These are phyloP conservation scores for Saccharomycopsis fibuligera DNA, from an alignment of 805 yeast species.

Conservation along the genomic window DNA sequence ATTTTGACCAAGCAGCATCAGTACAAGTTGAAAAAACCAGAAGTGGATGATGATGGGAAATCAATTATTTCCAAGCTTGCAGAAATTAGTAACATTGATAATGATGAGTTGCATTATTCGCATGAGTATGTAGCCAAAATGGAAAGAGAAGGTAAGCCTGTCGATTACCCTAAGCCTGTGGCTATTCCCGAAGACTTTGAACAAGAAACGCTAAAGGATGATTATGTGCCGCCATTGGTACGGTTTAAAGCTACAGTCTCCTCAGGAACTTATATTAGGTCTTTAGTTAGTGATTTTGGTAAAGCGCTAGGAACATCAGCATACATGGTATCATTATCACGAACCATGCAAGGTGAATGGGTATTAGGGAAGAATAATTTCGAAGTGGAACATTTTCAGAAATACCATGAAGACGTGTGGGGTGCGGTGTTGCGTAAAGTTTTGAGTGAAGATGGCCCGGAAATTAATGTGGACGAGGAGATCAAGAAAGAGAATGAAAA, in stretches of 20 bases:
- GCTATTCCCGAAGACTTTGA: slow-evolving; percentile 29
- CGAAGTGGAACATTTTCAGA: slow-evolving; percentile 56
- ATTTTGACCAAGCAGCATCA: slow-evolving; percentile 50
- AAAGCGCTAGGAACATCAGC: slow-evolving; percentile 74
- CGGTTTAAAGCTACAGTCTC: slow-evolving; percentile 77
- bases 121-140: slow-evolving; percentile 43
- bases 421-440: slow-evolving; percentile 53
- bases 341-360: slow-evolving; percentile 83
- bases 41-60: slow-evolving; percentile 42
- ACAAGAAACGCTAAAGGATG: slow-evolving; percentile 1
- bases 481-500: slow-evolving; percentile 29
- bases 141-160: slow-evolving; percentile 30
- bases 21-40: slow-evolving; percentile 39
- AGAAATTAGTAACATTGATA: slow-evolving; percentile 51
- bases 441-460: slow-evolving; percentile 37
- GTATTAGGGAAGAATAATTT: slow-evolving; percentile 62
- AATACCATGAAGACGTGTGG: slow-evolving; percentile 62
- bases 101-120: slow-evolving; percentile 56
- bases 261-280: slow-evolving; percentile 92
- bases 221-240: slow-evolving; percentile 55
- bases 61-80: slow-evolving; percentile 28
- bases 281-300: slow-evolving; percentile 84
- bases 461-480: slow-evolving; percentile 33
- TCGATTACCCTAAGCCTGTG: slow-evolving; percentile 1
- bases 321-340: slow-evolving; percentile 77